A percentile compares a stretch with the other conserved stretches of the same genome.
phyloP scores from a whole-genome alignment of 306 rosid species.

The Betula pendula region DNA sequence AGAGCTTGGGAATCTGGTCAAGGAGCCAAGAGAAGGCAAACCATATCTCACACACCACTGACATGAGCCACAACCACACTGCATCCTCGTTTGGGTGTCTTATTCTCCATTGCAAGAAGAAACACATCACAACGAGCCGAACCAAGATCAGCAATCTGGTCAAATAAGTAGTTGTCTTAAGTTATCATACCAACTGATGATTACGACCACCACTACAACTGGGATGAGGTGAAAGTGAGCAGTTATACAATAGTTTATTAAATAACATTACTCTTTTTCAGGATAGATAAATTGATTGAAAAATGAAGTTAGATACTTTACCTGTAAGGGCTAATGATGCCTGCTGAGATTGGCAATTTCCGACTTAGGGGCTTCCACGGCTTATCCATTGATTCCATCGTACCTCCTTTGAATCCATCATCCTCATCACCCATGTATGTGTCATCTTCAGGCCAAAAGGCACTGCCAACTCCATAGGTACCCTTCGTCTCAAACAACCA shows the following conservation, averaged over 20 bases:
- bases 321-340: constrained; percentile 83
- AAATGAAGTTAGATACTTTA: constrained; percentile 18
- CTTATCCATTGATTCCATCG: constrained; percentile 55
- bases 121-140: constrained; percentile 55
- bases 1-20: constrained; percentile 83
- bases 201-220: too few relatives aligned
- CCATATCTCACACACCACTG: constrained; percentile 89
- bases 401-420: constrained; percentile 40
- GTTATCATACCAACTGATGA: not conserved
- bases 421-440: constrained; percentile 37
- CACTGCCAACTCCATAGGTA: constrained; percentile 83
- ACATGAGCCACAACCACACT: constrained; percentile 75
- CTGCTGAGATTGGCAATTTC: constrained; percentile 43
- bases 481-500: constrained; percentile 89
- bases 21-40: constrained; percentile 93
- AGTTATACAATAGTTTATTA: too few relatives aligned
- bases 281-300: not conserved
- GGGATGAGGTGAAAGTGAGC: too few relatives aligned
- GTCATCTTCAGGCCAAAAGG: constrained; percentile 63
- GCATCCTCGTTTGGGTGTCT: constrained; percentile 76
- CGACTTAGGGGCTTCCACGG: constrained; percentile 78
- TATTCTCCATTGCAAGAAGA: constrained; percentile 81
- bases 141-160: constrained; percentile 61
- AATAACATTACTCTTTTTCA: not conserved
- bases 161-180: not conserved